Evolutionary conservation across 108 stramenopile species (phyloP), one percentile per base, ranked within the genome.

Genomic region (Cyclotella sp.): DNA sequence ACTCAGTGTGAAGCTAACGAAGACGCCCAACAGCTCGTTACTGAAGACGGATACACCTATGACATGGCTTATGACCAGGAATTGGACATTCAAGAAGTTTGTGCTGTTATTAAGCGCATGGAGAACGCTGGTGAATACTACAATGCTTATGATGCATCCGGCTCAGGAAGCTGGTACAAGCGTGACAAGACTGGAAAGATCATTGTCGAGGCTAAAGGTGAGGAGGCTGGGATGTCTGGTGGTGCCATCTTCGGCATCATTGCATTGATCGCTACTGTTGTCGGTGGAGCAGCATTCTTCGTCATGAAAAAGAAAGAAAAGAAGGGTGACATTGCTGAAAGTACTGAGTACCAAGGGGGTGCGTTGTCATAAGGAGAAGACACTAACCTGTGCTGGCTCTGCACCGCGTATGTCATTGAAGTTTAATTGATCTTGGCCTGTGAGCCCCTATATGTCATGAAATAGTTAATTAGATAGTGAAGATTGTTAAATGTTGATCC

Each of bases 101-200:
- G 76, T 41, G 46, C 44, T 22, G 40, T 62, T 22, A 28, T 69
- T 19, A 61, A 76, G 41, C 27, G 66, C 10, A 63, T 60, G 76
- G 58, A 68, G 34, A n/a, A 42, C 9, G 69, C 39, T 6, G 68
- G 68, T 1, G 59, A 60, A 34, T 76, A 76, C 40, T 60, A 16
- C 46, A 63, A 76, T 61, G 68, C 49, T 2, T 76, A 69, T 11
- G 60, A 76, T 42, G 18, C 43, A 26, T 44, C 55, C 2, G 11
- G 40, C 2, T 76, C 76, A 40, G 76, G 76, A 47, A 53, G 58
- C 26, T 76, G 76, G 76, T 76, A 76, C 61, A 47, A 24, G 30
- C 65, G 76, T 27, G 60, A 76, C 46, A 76, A 51, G 49, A 22
- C 22, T 14, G 76, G 76, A 62, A 41, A 47, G 9, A 75, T 75